These are phyloP conservation scores for Brasenia schreberi DNA, from an alignment of 164 flowering plant species.

Conservation along the genomic window DNA sequence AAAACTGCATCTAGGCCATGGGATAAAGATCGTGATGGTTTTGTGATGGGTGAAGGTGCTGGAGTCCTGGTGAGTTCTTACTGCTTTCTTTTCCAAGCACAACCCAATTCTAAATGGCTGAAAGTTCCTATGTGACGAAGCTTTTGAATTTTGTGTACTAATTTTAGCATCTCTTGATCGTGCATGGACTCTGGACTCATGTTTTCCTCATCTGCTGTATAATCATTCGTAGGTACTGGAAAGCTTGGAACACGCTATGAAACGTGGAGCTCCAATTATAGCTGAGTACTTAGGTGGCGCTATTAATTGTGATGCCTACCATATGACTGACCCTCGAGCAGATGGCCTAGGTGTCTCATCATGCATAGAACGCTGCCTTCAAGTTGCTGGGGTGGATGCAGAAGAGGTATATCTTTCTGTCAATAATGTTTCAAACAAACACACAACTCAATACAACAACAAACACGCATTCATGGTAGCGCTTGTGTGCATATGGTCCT, in stretches of 20 bases:
- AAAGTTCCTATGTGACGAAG: background rate
- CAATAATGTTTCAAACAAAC: too few relatives aligned
- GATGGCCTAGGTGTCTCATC: constrained; percentile 96
- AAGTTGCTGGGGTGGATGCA: constrained; percentile 87
- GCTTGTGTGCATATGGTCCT: too few relatives aligned
- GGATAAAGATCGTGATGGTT: constrained; percentile 91
- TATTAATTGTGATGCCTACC: constrained; percentile 92
- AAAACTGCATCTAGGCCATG: constrained; percentile 96
- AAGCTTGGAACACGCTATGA: constrained; percentile 97
- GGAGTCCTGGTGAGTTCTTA: constrained; percentile 66
- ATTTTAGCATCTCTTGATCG: background rate
- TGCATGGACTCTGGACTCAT: too few relatives aligned
- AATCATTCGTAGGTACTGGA: constrained; percentile 58
- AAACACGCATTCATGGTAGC: too few relatives aligned
- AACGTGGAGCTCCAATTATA: constrained; percentile 78
- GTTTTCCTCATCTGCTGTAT: too few relatives aligned
- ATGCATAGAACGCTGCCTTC: constrained; percentile 69
- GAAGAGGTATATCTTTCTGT: constrained; percentile 54
- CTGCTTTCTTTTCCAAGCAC: background rate
- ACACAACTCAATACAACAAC: too few relatives aligned
- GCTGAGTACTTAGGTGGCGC: constrained; percentile 95
- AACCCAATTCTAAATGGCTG: background rate
- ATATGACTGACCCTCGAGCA: constrained; percentile 95
- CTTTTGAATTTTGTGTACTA: background rate
- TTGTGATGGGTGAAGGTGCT: constrained; percentile 96